Evolutionary conservation across 495 filamentous ascomycete genomes (phyloP), one percentile per base, ranked within the genome.

Genomic region (Penicillium soppii): DNA sequence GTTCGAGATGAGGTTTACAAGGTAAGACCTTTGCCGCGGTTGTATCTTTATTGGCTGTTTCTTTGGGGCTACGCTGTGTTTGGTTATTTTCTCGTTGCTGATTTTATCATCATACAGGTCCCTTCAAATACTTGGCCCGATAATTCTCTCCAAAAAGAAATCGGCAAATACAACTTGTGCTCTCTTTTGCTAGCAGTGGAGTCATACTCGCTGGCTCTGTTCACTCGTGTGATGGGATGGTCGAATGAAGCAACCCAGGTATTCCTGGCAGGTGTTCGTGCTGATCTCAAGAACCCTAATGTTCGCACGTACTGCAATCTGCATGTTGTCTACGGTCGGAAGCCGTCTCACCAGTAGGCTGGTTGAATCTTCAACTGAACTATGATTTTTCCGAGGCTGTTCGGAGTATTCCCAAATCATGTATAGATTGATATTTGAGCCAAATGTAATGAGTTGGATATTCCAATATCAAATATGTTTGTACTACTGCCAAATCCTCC

Each of bases 201-300:
- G 35, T 64, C 68, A 0, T 75, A 77, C 49, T 71, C 68, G 17
- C 48, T 77, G 37, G 69, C 63, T 1, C 56, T 77, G 4, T 82
- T 82, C 39, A 84, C 80, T 4, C 72, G 72, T 10, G 75, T 80
- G 0, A 66, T 82, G 8, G 77, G 78, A 1, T 82, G 82, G 78
- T 72, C 67, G 0, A 67, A 75, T 22, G 75, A 79, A n/a, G 73
- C 87, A 49, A 73, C 79, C 20, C 22, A 42, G 7, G 39, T 42
- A 7, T 42, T 42, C 10, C 39, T 42, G 39, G 39, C n/a, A 16
- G 23, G 23, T 15, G 39, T 42, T 5, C 39, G 39, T 12, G n/a
- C 1, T 6, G 39, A 42, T 12, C n/a, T 42, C 21, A 67, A 72
- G 33, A 75, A 83, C 50, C 65, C 67, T 3, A 66, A 59, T 7